phyloP scores from a whole-genome alignment of 768 basidiomycete genomes.

The Brasilioporus rufonigricans region DNA sequence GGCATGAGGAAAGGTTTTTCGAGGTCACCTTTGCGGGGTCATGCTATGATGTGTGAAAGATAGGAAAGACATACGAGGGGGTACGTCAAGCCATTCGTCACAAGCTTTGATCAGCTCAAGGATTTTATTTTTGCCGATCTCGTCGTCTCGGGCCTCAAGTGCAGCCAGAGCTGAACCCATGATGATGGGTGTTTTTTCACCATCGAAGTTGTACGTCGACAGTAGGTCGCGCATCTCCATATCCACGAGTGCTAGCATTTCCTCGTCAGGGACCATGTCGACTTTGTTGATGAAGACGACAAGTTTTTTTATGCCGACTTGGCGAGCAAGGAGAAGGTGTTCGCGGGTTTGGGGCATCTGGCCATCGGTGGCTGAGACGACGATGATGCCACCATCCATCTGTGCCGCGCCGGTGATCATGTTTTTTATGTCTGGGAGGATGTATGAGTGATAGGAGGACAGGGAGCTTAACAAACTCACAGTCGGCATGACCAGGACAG shows the following conservation, averaged over 20 bases:
- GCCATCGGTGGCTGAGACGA: slow-evolving; percentile 97
- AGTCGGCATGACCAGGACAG: slow-evolving; percentile 95
- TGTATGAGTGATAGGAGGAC: slow-evolving; percentile 2
- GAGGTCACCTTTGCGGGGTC: slow-evolving; percentile 66
- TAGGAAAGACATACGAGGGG: slow-evolving; percentile 60
- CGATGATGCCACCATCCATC: slow-evolving; percentile 95
- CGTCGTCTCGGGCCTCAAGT: slow-evolving; percentile 79
- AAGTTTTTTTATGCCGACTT: slow-evolving; percentile 95
- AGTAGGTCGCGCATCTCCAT: slow-evolving; percentile 99
- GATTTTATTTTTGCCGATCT: slow-evolving; percentile 80
- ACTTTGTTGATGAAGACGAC: slow-evolving; percentile 99
- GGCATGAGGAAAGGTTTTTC: slow-evolving; percentile 98
- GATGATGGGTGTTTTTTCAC: slow-evolving; percentile 96
- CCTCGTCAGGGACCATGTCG: slow-evolving; percentile 92
- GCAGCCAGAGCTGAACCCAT: slow-evolving; percentile 97
- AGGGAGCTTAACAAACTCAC: slow-evolving; percentile 42
- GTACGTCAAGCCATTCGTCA: slow-evolving; percentile 93
- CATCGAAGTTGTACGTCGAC: slow-evolving; percentile 90
- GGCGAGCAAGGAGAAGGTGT: slow-evolving; percentile 94
- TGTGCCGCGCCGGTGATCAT: slow-evolving; percentile 99
- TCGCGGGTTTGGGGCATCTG: slow-evolving; percentile 99
- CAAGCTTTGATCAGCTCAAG: slow-evolving; percentile 80
- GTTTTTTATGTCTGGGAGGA: slow-evolving; percentile 80
- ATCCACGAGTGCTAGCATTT: slow-evolving; percentile 99
- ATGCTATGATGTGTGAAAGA: neutral